Conservation (phyloP, 345 rosid genomes). For the Combretum micranthum region DNA sequence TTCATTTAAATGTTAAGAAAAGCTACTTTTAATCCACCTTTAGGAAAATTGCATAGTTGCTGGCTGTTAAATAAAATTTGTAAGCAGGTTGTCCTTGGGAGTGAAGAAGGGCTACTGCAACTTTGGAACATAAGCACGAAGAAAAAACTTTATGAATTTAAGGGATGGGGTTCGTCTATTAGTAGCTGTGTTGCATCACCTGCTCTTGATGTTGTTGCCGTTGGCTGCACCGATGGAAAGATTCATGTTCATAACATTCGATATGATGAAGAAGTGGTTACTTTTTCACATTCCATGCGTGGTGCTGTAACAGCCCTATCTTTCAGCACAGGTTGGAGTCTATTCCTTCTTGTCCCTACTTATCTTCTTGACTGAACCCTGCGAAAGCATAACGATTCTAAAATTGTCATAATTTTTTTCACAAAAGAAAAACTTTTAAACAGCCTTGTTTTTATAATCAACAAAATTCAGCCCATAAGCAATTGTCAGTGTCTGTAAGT, state of each 20-base stretch:
- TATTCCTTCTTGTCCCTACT: neutral
- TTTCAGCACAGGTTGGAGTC: slow-evolving; percentile 63
- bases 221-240: slow-evolving; percentile 92
- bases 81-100: slow-evolving; percentile 72
- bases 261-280: slow-evolving; percentile 63
- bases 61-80: slow-evolving; percentile 7
- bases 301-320: slow-evolving; percentile 83
- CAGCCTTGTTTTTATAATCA: too few species aligned
- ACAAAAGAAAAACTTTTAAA: too few species aligned
- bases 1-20: neutral
- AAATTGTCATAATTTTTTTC: too few species aligned
- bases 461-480: too few species aligned
- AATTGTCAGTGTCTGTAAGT: too few species aligned
- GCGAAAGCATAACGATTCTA: too few species aligned
- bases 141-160: slow-evolving; percentile 70
- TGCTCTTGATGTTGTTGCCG: slow-evolving; percentile 86
- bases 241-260: slow-evolving; percentile 82
- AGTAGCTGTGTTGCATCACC: slow-evolving; percentile 86
- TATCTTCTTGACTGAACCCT: neutral
- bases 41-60: neutral
- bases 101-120: slow-evolving; percentile 82
- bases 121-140: slow-evolving; percentile 93
- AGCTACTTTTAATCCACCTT: neutral
- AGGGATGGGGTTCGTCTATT: slow-evolving; percentile 75
- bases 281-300: slow-evolving; percentile 68